phyloP scores from a whole-genome alignment of 2,329 filamentous ascomycete species.

The Blastomyces percursus region DNA sequence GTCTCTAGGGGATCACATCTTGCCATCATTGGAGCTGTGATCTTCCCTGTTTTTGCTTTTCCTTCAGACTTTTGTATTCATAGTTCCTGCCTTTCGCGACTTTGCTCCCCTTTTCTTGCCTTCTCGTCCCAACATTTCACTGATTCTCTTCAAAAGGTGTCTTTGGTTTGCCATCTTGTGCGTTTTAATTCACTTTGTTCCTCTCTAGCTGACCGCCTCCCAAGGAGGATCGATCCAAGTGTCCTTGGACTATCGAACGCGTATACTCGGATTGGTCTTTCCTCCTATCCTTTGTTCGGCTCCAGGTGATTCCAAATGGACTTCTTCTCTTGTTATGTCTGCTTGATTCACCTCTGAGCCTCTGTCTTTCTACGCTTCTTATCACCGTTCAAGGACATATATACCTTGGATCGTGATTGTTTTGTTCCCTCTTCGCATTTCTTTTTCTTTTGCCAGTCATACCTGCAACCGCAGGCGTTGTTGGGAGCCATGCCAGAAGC shows the following conservation, averaged over 20 bases:
- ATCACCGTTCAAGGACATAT: slow-evolving; percentile 1
- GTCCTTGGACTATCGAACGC: background rate
- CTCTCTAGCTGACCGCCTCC: background rate
- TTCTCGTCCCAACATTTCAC: background rate
- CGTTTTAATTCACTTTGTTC: background rate
- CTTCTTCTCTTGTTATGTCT: slow-evolving; percentile 3
- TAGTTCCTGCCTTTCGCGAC: background rate
- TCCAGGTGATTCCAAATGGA: slow-evolving; percentile 4
- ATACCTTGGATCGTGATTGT: slow-evolving; percentile 2
- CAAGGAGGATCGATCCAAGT: background rate
- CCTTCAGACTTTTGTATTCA: background rate
- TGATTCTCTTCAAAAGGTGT: background rate
- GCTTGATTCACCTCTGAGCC: slow-evolving; percentile 4
- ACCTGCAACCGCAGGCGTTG: slow-evolving; percentile 6
- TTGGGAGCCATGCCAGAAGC: slow-evolving; percentile 12
- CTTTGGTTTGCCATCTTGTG: background rate
- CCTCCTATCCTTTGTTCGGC: background rate
- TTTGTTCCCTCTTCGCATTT: slow-evolving; percentile 5
- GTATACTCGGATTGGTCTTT: background rate
- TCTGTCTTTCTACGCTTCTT: slow-evolving; percentile 3
- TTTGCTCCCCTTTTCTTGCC: background rate
- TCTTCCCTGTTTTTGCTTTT: background rate
- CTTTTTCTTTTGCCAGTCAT: slow-evolving; percentile 4
- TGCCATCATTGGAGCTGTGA: background rate
- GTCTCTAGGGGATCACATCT: slow-evolving; percentile 3